Percentiles rank a stretch among this genome's conserved stretches.
These are phyloP conservation scores for Kalmusia sp. DNA, from an alignment of 2,329 filamentous ascomycete genomes.

Conservation along the genomic window DNA sequence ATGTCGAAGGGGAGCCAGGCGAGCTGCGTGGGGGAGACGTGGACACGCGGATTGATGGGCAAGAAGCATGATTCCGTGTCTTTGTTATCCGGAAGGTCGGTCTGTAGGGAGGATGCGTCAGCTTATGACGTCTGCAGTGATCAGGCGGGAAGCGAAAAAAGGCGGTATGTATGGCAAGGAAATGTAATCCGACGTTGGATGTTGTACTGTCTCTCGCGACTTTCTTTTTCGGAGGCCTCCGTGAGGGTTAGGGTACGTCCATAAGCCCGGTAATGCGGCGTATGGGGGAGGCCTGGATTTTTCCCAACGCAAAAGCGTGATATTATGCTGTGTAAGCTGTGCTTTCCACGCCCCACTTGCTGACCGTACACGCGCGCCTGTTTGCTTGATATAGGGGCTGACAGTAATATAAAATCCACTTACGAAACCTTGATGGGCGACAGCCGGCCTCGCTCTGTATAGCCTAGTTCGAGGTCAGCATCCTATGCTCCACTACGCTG, in stretches of 20 bases:
- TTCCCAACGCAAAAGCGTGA: constrained; percentile 2
- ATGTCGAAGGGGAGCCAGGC: constrained; percentile 47
- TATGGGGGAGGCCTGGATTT: background rate
- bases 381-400: constrained; percentile 12
- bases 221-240: constrained; percentile 2
- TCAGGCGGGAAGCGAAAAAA: background rate
- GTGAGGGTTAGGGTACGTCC: constrained; percentile 7
- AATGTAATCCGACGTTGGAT: too few relatives aligned
- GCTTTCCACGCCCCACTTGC: background rate
- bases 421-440: constrained; percentile 49
- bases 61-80: constrained; percentile 46
- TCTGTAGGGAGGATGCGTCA: constrained; percentile 35
- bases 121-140: constrained; percentile 18
- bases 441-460: constrained; percentile 45
- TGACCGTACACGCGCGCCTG: constrained; percentile 5
- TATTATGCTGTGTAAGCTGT: background rate
- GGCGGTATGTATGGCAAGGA: background rate
- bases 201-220: too few relatives aligned
- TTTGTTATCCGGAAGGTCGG: constrained; percentile 43
- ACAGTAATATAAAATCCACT: constrained; percentile 20
- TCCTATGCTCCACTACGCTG: background rate
- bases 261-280: background rate
- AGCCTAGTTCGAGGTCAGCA: constrained; percentile 25
- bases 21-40: constrained; percentile 46
- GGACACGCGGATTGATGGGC: constrained; percentile 43